These are phyloP conservation scores for Fraxinus ornus DNA, from an alignment of 305 asterid species.

Conservation along the genomic window DNA sequence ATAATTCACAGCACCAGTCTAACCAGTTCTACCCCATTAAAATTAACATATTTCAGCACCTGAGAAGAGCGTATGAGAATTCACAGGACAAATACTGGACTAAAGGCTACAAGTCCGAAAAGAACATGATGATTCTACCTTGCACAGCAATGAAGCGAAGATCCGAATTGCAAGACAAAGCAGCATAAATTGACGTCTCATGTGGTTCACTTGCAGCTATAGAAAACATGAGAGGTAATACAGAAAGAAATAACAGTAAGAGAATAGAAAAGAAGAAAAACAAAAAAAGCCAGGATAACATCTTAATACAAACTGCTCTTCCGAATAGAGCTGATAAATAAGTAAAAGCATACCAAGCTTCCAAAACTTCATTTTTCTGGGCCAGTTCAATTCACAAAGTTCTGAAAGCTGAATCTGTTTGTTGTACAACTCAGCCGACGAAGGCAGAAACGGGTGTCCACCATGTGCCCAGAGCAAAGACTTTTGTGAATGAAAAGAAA, in stretches of 20 bases:
- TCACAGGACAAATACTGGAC: neutral
- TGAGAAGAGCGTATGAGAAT: neutral
- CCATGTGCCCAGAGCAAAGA: constrained; percentile 88
- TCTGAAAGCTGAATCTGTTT: constrained; percentile 55
- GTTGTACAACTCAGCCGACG: constrained; percentile 63
- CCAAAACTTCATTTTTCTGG: constrained; percentile 40
- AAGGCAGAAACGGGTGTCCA: constrained; percentile 79
- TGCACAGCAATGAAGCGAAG: constrained; percentile 72
- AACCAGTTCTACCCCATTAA: neutral
- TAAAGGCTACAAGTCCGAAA: constrained; percentile 1
- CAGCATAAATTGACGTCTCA: constrained; percentile 44
- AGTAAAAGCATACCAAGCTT: constrained; percentile 44
- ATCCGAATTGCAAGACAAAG: constrained; percentile 55
- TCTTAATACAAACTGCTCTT: constrained; percentile 4
- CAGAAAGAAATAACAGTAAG: constrained; percentile 6
- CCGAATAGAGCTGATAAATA: neutral
- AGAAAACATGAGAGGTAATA: constrained; percentile 26
- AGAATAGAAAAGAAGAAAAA: neutral
- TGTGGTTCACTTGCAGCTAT: constrained; percentile 36
- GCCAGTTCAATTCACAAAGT: constrained; percentile 69
- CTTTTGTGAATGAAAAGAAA: constrained; percentile 52
- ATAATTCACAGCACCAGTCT: neutral
- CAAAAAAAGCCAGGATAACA: neutral
- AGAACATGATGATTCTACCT: constrained; percentile 40
- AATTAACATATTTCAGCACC: neutral